These are phyloP conservation scores for Chlorella sp. DNA, from an alignment of 139 green algal species.

Conservation along the genomic window DNA sequence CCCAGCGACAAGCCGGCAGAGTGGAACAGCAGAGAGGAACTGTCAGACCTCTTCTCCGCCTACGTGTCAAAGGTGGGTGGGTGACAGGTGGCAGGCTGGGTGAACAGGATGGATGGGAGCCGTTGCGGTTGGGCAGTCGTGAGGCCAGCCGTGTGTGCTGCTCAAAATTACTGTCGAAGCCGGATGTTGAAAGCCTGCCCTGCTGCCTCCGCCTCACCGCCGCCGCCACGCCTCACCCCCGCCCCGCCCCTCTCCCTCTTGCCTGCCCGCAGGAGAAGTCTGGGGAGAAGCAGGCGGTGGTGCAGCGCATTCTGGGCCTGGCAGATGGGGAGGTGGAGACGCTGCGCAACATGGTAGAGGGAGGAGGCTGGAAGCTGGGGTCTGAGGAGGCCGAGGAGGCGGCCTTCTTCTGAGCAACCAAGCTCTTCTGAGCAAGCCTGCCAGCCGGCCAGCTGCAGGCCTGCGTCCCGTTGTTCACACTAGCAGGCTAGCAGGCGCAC, in stretches of 20 bases:
- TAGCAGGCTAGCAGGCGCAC: too few relatives aligned
- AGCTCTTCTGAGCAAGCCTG: too few relatives aligned
- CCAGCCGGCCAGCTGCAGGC: too few relatives aligned
- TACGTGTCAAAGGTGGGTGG: constrained; percentile 66
- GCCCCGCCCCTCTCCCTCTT: neutral
- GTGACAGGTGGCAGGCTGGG: neutral
- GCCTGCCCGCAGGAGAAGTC: constrained; percentile 46
- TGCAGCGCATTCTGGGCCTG: constrained; percentile 70
- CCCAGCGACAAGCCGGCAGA: constrained; percentile 63
- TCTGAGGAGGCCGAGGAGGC: constrained; percentile 26
- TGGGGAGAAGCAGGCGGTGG: constrained; percentile 55
- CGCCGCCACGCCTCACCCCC: neutral
- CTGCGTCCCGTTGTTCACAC: too few relatives aligned
- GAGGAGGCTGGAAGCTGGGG: constrained; percentile 28
- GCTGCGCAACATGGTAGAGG: constrained; percentile 41
- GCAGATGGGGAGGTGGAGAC: constrained; percentile 52
- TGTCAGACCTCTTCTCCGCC: constrained; percentile 82
- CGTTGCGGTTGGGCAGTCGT: too few relatives aligned
- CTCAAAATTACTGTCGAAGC: too few relatives aligned
- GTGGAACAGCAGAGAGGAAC: constrained; percentile 79
- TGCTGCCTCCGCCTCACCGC: neutral
- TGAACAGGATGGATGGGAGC: too few relatives aligned
- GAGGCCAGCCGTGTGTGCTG: too few relatives aligned
- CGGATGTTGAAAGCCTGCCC: too few relatives aligned
- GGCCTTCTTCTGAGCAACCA: constrained; percentile 8